These are phyloP conservation scores for Peronosclerospora sorghi DNA, from an alignment of 352 stramenopile genomes.

Conservation along the genomic window DNA sequence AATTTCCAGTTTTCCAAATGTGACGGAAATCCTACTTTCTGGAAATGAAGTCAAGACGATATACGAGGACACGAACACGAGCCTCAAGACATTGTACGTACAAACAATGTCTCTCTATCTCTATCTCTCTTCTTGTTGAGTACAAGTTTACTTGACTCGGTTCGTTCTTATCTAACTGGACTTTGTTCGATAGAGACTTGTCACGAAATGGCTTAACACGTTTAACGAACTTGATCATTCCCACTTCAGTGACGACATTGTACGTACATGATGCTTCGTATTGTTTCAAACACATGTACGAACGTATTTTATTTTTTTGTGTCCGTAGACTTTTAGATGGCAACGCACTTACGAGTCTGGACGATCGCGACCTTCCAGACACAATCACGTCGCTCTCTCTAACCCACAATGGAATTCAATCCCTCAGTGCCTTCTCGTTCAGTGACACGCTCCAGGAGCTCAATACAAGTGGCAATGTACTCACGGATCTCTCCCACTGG, in stretches of 20 bases:
- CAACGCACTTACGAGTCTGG: slow-evolving; percentile 13
- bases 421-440: slow-evolving; percentile 15
- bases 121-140: not conserved
- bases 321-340: slow-evolving; percentile 15
- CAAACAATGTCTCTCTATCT: not conserved
- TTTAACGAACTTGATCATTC: too few relatives aligned
- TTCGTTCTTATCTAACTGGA: not conserved
- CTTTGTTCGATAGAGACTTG: too few relatives aligned
- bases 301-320: too few relatives aligned
- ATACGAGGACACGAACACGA: slow-evolving; percentile 13
- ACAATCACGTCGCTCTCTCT: slow-evolving; percentile 18
- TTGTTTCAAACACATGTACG: too few relatives aligned
- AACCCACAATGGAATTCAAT: slow-evolving; percentile 16
- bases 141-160: not conserved
- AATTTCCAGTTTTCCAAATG: slow-evolving; percentile 21
- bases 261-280: too few relatives aligned
- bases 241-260: too few relatives aligned
- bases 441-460: slow-evolving; percentile 12
- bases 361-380: slow-evolving; percentile 12
- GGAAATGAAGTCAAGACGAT: slow-evolving; percentile 22
- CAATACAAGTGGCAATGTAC: slow-evolving; percentile 22
- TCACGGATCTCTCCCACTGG: slow-evolving; percentile 21
- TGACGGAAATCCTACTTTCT: slow-evolving; percentile 15
- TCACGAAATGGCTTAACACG: too few relatives aligned
- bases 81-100: slow-evolving; percentile 23